These are phyloP conservation scores for Heliocybe sulcata DNA, from an alignment of 1,284 basidiomycete species.

Conservation along the genomic window DNA sequence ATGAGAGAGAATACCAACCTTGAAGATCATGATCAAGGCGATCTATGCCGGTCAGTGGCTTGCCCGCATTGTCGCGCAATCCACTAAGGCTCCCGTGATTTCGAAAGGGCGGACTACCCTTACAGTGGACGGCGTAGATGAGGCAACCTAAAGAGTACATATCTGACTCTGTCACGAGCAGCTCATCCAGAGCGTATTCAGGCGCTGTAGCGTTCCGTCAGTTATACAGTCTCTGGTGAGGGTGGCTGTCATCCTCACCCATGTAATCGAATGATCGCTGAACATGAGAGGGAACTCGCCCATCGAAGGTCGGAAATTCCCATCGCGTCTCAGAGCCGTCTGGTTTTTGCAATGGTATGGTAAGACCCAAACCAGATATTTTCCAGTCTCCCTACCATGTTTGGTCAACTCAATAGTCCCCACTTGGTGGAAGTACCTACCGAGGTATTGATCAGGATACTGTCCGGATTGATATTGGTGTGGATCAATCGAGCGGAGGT, in stretches of 20 bases:
- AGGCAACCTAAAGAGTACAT: conserved; percentile 93
- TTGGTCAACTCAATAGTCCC: conserved; percentile 1
- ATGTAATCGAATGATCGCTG: conserved; percentile 95
- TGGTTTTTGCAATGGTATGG: conserved; percentile 67
- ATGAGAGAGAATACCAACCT: conserved; percentile 30
- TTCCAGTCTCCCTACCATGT: conserved; percentile 93
- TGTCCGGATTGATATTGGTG: conserved; percentile 84
- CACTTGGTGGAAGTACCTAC: conserved; percentile 36
- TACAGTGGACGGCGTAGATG: conserved; percentile 86
- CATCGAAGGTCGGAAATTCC: conserved; percentile 88
- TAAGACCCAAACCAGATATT: conserved; percentile 84
- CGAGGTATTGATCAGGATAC: conserved; percentile 80
- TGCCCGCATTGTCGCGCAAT: conserved; percentile 75
- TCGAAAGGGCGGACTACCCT: conserved; percentile 82
- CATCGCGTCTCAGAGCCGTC: conserved; percentile 76
- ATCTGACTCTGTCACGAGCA: conserved; percentile 81
- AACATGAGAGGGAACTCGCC: conserved; percentile 71
- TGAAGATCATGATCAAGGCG: conserved; percentile 62
- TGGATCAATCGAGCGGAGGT: conserved; percentile 89
- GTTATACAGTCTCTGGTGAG: not conserved
- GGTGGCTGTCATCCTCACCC: conserved; percentile 40
- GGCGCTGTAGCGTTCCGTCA: conserved; percentile 57
- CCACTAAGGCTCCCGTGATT: conserved; percentile 81
- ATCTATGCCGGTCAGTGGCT: conserved; percentile 52
- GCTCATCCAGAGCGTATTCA: conserved; percentile 90